Conservation (phyloP, 305 asterid species). For the Withania somnifera region DNA sequence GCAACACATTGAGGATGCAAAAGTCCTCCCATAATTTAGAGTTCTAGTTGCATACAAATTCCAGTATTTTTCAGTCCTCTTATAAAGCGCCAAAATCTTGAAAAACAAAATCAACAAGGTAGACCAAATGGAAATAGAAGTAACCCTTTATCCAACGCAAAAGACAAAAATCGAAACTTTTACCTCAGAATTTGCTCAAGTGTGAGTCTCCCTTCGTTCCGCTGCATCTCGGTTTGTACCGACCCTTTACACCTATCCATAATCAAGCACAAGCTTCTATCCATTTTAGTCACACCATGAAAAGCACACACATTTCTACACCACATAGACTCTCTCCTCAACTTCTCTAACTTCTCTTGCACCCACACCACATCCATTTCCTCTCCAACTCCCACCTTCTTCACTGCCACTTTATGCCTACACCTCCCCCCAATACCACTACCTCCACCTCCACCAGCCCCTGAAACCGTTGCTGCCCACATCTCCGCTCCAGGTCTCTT, state of each 20-base stretch:
- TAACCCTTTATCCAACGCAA: neutral
- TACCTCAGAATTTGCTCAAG: constrained; percentile 97
- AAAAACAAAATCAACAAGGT: neutral
- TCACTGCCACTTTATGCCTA: constrained; percentile 74
- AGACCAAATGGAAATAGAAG: neutral
- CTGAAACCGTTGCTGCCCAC: constrained; percentile 60
- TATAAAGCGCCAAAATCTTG: neutral
- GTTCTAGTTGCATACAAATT: neutral
- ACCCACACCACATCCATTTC: constrained; percentile 76
- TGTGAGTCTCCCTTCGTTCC: constrained; percentile 84
- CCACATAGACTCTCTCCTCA: constrained; percentile 88
- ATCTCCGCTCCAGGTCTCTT: constrained; percentile 50
- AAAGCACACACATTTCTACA: constrained; percentile 92
- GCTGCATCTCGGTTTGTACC: constrained; percentile 81
- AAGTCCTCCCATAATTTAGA: neutral
- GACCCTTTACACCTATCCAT: constrained; percentile 94
- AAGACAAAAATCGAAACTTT: neutral
- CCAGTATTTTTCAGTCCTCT: neutral
- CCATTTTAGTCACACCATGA: constrained; percentile 65
- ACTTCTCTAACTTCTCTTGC: constrained; percentile 77
- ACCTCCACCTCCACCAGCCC: constrained; percentile 16
- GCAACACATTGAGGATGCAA: neutral
- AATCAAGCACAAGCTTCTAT: constrained; percentile 58
- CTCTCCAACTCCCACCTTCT: constrained; percentile 61
- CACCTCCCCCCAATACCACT: constrained; percentile 29